These are phyloP conservation scores for Diversispora epigaea DNA, from an alignment of 192 early-diverging fungal species.

Conservation along the genomic window DNA sequence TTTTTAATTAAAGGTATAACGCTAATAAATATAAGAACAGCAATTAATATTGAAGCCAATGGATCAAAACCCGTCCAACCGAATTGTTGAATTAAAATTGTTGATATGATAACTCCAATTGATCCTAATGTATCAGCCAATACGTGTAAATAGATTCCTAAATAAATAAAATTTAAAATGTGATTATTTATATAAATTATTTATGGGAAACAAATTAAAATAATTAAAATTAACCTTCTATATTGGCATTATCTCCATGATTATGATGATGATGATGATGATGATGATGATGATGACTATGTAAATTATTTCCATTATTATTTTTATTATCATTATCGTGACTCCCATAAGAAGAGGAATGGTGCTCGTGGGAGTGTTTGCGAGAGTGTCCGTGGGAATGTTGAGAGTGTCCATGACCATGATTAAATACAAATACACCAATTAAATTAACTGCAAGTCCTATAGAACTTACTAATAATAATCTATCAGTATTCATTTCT, in stretches of 20 bases:
- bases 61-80: slow-evolving; percentile 97
- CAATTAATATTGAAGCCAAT: slow-evolving; percentile 89
- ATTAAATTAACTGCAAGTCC: slow-evolving; percentile 92
- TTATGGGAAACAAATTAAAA: not conserved
- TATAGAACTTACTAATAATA: slow-evolving; percentile 85
- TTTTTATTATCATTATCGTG: slow-evolving; percentile 54
- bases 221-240: slow-evolving; percentile 61
- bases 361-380: not conserved
- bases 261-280: slow-evolving; percentile 52
- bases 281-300: slow-evolving; percentile 36
- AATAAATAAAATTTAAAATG: not conserved
- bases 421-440: slow-evolving; percentile 91
- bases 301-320: slow-evolving; percentile 42
- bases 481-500: slow-evolving; percentile 79
- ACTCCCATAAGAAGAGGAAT: not conserved
- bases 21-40: slow-evolving; percentile 78
- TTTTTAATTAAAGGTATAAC: slow-evolving; percentile 82
- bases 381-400: slow-evolving; percentile 61
- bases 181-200: not conserved
- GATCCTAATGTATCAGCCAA: slow-evolving; percentile 93
- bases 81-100: slow-evolving; percentile 81
- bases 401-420: slow-evolving; percentile 65
- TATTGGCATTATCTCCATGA: slow-evolving; percentile 78
- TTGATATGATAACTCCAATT: slow-evolving; percentile 94
- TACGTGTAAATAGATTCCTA: slow-evolving; percentile 89